Base-by-base conservation (phyloP, 1,284 basidiomycete species). In the Rhizoctonia solani region DNA sequence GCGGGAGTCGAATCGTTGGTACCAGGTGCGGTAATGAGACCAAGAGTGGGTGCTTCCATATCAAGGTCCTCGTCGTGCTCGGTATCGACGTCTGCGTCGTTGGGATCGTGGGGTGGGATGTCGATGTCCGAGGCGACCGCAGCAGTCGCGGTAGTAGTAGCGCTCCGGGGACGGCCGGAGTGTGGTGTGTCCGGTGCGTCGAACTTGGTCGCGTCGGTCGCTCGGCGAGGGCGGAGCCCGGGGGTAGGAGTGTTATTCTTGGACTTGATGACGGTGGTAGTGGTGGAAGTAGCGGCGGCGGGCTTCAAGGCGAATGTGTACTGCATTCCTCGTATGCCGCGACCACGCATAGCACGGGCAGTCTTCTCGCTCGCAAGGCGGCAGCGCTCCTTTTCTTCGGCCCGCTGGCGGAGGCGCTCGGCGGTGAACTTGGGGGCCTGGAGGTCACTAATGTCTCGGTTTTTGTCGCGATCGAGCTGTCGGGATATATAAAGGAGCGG, bases 291-390 rank as follows among this genome's bases (percentile, higher is more conserved):
- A n/a, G 61, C 42, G 27, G 67, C 53, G 32, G 67, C 34, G 69
- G 87, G 85, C 76, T 92, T 89, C 72, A 91, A 81, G 72, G 86
- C 86, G 75, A 92, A 92, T 1, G 89, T 91, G 77, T 91, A 91
- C 72, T 91, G 89, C 88, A 91, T 91, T 53, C 89, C 85, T 72
- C 89, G 88, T 76, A 91, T 88, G 53, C 83, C 87, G 21, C 70
- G 66, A 27, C 87, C 88, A 8, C 81, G 70, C 85, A 82, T 72
- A 82, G 81, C 72, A 80, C 83, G n/a, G 87, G 63, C 47, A 37
- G 67, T 67, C 58, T 61, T 67, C 56, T 41, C 68, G 65, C 54
- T 66, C 39, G 47, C 68, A 52, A 53, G 49, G 19, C 61, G 52
- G 61, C 82, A 85, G 75, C 87, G 87, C 76, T 92, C 89, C 76